Base-by-base conservation (phyloP, 164 flowering plant species). In the Magnolia sinica region DNA sequence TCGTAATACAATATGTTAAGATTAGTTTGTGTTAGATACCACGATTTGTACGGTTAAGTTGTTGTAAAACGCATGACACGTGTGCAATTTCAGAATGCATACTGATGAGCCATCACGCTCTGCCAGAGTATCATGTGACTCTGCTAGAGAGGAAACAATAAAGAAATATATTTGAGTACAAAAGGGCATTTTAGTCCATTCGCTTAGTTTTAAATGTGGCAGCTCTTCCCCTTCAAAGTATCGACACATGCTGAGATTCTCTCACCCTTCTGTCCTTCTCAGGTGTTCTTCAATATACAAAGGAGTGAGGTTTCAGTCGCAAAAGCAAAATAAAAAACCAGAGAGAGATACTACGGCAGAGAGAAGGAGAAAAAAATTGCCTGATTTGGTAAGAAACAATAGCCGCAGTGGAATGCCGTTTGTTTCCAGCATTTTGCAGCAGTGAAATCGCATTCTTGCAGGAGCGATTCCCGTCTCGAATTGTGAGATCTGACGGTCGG, bases 111-210 rank as follows among this genome's bases (percentile, higher is more conserved):
- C 45, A 37, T 37, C 45, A 4, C 7, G 0, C 45, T 37, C 45
- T 37, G 7, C 45, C 45, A 37, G 45, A 37, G 7, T 37, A 37
- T 37, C 45, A 37, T 4, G 0, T 37, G 45, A 37, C 45, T 4
- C 45, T 5, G 7, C 45, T 7, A 5, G 45, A 37, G 45, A 37
- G 45, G 7, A 37, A 37, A 37, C 45, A 37, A 37, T 4, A 37
- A 37, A 37, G 45, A 37, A 37, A 4, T 37, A 37, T 37, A 37
- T 37, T 37, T 37, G 63, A 18, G 10, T 8, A 18, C 63, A 58
- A 11, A 49, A 20, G 78, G 51, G 78, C 58, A 58, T 69, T 76
- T 76, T 58, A 10, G 78, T 72, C 79, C 16, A 50, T 4, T 4
- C 10, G 51, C 49, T 27, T 31, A 2, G 14, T 59, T 52, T 45